Evolutionary conservation across 805 yeast genomes (phyloP).

Genomic region (Saturnispora galanensis): DNA sequence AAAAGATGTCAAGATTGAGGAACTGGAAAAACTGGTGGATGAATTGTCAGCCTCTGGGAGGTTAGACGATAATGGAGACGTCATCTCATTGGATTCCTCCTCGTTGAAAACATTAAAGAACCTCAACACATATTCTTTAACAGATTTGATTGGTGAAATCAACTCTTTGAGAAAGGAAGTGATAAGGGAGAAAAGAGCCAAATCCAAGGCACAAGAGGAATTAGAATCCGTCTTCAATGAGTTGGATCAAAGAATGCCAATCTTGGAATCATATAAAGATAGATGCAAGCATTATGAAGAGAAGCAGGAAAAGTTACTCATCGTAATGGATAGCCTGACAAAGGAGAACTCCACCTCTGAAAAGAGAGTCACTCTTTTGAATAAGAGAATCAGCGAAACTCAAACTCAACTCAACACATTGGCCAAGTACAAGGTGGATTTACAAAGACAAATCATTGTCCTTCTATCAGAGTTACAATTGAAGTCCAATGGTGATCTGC

Average conservation of each 20-base stretch:
- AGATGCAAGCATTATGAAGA: conserved; percentile 47
- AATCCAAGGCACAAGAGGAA: conserved; percentile 59
- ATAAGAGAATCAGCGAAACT: conserved; percentile 30
- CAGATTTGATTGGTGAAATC: conserved; percentile 57
- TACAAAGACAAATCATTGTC: conserved; percentile 75
- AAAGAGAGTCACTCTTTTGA: conserved; percentile 17
- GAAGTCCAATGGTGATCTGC: conserved; percentile 44
- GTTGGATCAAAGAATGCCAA: conserved; percentile 69
- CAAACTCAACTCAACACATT: conserved; percentile 39
- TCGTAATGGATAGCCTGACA: conserved; percentile 43
- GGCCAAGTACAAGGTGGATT: conserved; percentile 53
- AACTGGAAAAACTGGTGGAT: conserved; percentile 37
- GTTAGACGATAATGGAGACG: conserved; percentile 10
- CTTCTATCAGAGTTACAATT: conserved; percentile 58
- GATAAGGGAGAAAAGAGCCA: conserved; percentile 59
- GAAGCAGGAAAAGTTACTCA: conserved; percentile 45
- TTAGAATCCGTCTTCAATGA: conserved; percentile 65
- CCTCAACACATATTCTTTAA: conserved; percentile 45
- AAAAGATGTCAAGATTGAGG: conserved; percentile 30
- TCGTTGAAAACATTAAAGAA: conserved; percentile 43
- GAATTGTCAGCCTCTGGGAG: conserved; percentile 22
- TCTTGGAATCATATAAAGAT: conserved; percentile 55
- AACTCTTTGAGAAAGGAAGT: conserved; percentile 56
- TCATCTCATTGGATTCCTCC: conserved; percentile 27
- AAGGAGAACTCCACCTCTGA: conserved; percentile 29